Evolutionary conservation across 768 basidiomycete species (phyloP).

Genomic region (Suillus subalutaceus): DNA sequence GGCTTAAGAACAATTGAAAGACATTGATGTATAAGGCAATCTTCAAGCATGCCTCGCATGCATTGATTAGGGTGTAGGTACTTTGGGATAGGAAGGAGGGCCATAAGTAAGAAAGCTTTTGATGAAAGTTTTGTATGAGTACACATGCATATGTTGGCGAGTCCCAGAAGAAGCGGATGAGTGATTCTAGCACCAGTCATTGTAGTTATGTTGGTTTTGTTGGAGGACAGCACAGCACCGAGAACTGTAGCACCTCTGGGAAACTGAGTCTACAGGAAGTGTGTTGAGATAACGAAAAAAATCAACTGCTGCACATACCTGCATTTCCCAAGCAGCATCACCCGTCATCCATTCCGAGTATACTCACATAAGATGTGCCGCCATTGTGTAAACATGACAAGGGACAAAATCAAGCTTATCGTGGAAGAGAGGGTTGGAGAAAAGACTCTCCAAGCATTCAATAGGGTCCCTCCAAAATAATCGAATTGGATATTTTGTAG

Average conservation of each 20-base stretch:
- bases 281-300: constrained; percentile 1
- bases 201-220: constrained; percentile 38
- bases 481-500: no score
- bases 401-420: no score
- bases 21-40: constrained; percentile 27
- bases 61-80: constrained; percentile 23
- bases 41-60: constrained; percentile 26
- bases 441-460: no score
- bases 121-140: constrained; percentile 31
- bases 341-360: no score
- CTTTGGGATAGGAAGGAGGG: constrained; percentile 31
- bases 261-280: constrained; percentile 16
- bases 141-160: constrained; percentile 34
- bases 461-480: no score
- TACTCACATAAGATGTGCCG: no score
- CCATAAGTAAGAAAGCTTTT: constrained; percentile 29
- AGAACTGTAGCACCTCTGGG: constrained; percentile 23
- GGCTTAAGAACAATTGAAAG: constrained; percentile 20
- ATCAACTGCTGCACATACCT: background rate
- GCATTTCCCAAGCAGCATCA: no score
- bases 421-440: no score
- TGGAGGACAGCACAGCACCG: constrained; percentile 31
- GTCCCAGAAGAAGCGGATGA: constrained; percentile 33
- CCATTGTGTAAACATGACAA: no score
- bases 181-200: constrained; percentile 31